Evolutionary conservation across 352 stramenopile genomes (phyloP).

Genomic region (Phytophthora capsici): DNA sequence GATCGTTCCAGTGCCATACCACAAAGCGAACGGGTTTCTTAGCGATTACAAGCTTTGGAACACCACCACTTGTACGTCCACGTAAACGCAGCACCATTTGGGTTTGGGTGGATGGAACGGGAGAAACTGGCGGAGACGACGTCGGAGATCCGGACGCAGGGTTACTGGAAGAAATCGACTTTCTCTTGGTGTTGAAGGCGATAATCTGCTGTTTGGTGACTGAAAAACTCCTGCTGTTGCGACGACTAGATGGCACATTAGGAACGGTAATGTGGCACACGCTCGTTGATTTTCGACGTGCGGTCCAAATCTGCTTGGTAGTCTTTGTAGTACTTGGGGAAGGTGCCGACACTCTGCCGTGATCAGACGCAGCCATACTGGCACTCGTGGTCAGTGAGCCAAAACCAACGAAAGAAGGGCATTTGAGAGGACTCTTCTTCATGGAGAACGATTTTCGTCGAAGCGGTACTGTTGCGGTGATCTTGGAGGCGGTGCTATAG

Average conservation of each 20-base stretch:
- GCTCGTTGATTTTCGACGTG: conserved; percentile 69
- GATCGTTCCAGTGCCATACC: conserved; percentile 73
- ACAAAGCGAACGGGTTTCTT: conserved; percentile 58
- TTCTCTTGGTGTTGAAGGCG: conserved; percentile 26
- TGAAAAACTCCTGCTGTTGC: conserved; percentile 35
- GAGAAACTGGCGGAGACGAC: conserved; percentile 18
- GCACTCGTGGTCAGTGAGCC: neutral
- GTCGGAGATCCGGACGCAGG: conserved; percentile 6
- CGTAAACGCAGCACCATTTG: conserved; percentile 69
- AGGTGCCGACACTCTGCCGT: neutral
- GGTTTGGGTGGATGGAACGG: conserved; percentile 29
- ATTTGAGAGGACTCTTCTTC: conserved; percentile 65
- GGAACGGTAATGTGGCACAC: conserved; percentile 27
- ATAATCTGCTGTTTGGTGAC: conserved; percentile 30
- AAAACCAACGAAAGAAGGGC: conserved; percentile 15
- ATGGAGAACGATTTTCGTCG: conserved; percentile 73
- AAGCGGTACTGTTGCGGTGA: conserved; percentile 50
- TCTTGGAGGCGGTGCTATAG: conserved; percentile 43
- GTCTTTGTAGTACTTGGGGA: conserved; percentile 11
- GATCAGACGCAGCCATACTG: conserved; percentile 4
- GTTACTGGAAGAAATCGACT: conserved; percentile 15
- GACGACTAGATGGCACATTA: conserved; percentile 1
- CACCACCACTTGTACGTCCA: conserved; percentile 51
- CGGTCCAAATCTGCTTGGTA: conserved; percentile 31
- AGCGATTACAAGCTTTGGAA: conserved; percentile 67